Percentiles rank a stretch among this genome's conserved stretches.
Conservation (phyloP, 2,329 filamentous ascomycete genomes). For the Cladosporium austrohemisphaericum region DNA sequence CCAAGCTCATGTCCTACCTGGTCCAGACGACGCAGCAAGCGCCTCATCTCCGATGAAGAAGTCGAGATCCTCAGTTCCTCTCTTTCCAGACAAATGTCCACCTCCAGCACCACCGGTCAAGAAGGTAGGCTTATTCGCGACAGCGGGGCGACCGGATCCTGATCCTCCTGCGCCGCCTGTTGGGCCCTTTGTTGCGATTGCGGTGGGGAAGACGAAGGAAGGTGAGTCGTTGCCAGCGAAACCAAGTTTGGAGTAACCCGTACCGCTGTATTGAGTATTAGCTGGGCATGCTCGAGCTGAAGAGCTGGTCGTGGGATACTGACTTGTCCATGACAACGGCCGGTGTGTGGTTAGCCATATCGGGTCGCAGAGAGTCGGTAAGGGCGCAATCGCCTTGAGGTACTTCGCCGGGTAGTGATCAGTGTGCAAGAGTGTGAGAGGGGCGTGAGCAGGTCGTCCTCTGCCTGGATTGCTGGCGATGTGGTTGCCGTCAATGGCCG, state of each 20-base stretch:
- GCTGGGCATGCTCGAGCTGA: constrained; percentile 15
- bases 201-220: constrained; percentile 98
- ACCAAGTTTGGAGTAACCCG: constrained; percentile 98
- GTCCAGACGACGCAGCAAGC: constrained; percentile 74
- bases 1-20: constrained; percentile 53
- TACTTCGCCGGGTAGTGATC: neutral
- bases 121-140: constrained; percentile 93
- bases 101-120: constrained; percentile 83
- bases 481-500: constrained; percentile 10
- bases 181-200: constrained; percentile 89
- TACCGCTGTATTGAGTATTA: constrained; percentile 66
- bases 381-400: neutral
- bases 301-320: constrained; percentile 42
- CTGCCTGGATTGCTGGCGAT: neutral
- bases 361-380: constrained; percentile 22
- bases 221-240: constrained; percentile 99
- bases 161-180: constrained; percentile 63
- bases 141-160: constrained; percentile 81
- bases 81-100: constrained; percentile 82
- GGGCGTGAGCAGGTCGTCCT: too few relatives aligned
- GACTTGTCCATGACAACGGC: constrained; percentile 99
- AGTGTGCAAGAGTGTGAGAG: neutral
- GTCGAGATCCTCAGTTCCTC: constrained; percentile 94
- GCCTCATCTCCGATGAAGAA: constrained; percentile 99
- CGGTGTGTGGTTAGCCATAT: constrained; percentile 96